A percentile compares a stretch with the other conserved stretches of the same genome.
phyloP scores from a whole-genome alignment of 2,329 filamentous ascomycete species.

The Zymoseptoria crescenta region DNA sequence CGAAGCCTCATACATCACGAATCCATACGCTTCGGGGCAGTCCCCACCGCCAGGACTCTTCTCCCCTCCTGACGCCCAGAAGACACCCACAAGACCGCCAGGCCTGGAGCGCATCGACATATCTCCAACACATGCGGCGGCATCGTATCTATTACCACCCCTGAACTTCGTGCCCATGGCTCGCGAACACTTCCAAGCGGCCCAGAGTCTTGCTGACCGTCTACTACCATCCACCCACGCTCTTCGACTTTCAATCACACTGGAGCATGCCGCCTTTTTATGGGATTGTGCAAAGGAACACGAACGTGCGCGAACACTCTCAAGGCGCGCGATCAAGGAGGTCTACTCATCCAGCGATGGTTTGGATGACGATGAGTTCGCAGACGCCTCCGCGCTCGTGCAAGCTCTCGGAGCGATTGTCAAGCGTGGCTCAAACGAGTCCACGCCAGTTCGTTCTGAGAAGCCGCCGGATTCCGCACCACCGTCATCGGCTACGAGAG shows the following conservation, averaged over 20 bases:
- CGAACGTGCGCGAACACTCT: slow-evolving; percentile 66
- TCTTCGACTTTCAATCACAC: slow-evolving; percentile 77
- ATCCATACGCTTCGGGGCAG: slow-evolving; percentile 38
- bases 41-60: slow-evolving; percentile 32
- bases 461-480: not conserved
- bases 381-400: slow-evolving; percentile 82
- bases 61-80: slow-evolving; percentile 20
- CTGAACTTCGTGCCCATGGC: slow-evolving; percentile 78
- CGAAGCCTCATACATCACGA: slow-evolving; percentile 45
- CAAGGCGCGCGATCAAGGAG: slow-evolving; percentile 75
- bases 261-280: slow-evolving; percentile 86
- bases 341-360: slow-evolving; percentile 87
- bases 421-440: slow-evolving; percentile 53
- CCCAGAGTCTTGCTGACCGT: slow-evolving; percentile 63
- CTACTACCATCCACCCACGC: slow-evolving; percentile 84
- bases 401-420: slow-evolving; percentile 82
- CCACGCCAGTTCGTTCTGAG: slow-evolving; percentile 18
- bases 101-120: slow-evolving; percentile 30
- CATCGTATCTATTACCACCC: slow-evolving; percentile 72
- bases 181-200: slow-evolving; percentile 70
- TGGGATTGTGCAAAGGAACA: slow-evolving; percentile 87
- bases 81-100: slow-evolving; percentile 35
- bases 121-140: slow-evolving; percentile 31
- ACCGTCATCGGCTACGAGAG: slow-evolving; percentile 2
- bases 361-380: slow-evolving; percentile 92